These are phyloP conservation scores for Didymella sp. DNA, from an alignment of 2,329 filamentous ascomycete genomes.

Conservation along the genomic window DNA sequence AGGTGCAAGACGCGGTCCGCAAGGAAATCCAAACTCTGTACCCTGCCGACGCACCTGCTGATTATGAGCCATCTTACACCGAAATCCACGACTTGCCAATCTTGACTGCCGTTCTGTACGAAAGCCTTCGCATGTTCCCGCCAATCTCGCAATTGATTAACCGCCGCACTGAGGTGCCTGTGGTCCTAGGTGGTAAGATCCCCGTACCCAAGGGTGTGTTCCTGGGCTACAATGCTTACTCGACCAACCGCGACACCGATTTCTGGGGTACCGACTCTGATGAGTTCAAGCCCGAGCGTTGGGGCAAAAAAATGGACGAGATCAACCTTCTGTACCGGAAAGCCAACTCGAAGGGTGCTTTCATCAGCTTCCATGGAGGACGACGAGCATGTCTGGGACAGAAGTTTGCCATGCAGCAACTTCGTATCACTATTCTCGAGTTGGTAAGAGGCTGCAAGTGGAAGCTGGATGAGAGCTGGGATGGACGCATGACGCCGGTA, in stretches of 20 bases:
- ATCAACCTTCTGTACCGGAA: constrained; percentile 48
- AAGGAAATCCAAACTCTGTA: constrained; percentile 29
- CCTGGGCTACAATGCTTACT: constrained; percentile 40
- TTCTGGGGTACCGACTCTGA: constrained; percentile 43
- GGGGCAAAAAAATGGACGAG: constrained; percentile 47
- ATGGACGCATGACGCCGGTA: constrained; percentile 39
- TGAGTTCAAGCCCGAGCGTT: constrained; percentile 51
- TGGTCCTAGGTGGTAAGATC: constrained; percentile 32
- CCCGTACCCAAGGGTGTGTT: constrained; percentile 33
- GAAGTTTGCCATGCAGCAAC: constrained; percentile 51
- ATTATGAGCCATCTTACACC: constrained; percentile 29
- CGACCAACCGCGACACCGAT: constrained; percentile 33
- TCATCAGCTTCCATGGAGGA: constrained; percentile 55
- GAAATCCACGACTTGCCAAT: constrained; percentile 50
- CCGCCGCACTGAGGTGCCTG: constrained; percentile 45
- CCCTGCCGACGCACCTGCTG: constrained; percentile 18
- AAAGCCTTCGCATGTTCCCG: constrained; percentile 58
- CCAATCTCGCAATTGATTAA: constrained; percentile 61
- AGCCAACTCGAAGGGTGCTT: constrained; percentile 48
- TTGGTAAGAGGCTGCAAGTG: constrained; percentile 33
- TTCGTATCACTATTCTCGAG: constrained; percentile 46
- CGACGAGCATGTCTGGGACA: constrained; percentile 53
- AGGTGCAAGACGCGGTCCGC: constrained; percentile 30
- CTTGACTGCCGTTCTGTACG: constrained; percentile 56
- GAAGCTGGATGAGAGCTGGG: constrained; percentile 36